phyloP scores from a whole-genome alignment of 768 basidiomycete genomes.

The Lyophyllum atratum region DNA sequence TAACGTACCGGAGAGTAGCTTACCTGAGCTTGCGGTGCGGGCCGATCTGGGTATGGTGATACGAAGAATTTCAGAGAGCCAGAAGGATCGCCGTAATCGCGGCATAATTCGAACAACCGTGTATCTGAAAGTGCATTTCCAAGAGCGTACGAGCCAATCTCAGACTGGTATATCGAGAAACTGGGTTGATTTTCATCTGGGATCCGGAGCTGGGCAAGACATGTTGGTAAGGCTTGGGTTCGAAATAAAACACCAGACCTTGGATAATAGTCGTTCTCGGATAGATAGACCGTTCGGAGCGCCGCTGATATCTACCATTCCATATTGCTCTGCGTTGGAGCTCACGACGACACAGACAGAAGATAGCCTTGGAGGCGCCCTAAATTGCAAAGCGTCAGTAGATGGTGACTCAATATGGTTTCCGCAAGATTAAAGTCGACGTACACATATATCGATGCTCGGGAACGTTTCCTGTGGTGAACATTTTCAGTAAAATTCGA shows the following conservation, averaged over 20 bases:
- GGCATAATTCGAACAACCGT: conserved; percentile 42
- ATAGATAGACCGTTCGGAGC: conserved; percentile 45
- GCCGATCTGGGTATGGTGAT: conserved; percentile 45
- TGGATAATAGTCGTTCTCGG: conserved; percentile 46
- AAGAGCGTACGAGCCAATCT: conserved; percentile 46
- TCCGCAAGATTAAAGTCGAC: not conserved
- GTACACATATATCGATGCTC: conserved; percentile 14
- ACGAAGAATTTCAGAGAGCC: conserved; percentile 55
- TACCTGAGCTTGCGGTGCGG: conserved; percentile 24
- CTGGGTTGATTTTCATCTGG: conserved; percentile 38
- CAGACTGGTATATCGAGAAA: conserved; percentile 50
- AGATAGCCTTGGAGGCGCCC: conserved; percentile 27
- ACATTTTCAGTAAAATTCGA: not conserved
- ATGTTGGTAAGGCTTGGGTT: not conserved
- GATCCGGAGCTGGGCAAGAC: conserved; percentile 37
- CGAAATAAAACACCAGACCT: conserved; percentile 28
- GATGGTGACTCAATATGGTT: not conserved
- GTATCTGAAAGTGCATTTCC: conserved; percentile 42
- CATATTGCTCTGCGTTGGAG: conserved; percentile 51
- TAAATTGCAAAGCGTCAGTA: conserved; percentile 1
- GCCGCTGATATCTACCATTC: conserved; percentile 49
- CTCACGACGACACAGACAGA: conserved; percentile 48
- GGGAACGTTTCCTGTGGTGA: conserved; percentile 12
- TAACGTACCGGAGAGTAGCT: conserved; percentile 18
- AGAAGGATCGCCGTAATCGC: conserved; percentile 44